These are phyloP conservation scores for Ricinus communis DNA, from an alignment of 345 rosid species.

Conservation along the genomic window DNA sequence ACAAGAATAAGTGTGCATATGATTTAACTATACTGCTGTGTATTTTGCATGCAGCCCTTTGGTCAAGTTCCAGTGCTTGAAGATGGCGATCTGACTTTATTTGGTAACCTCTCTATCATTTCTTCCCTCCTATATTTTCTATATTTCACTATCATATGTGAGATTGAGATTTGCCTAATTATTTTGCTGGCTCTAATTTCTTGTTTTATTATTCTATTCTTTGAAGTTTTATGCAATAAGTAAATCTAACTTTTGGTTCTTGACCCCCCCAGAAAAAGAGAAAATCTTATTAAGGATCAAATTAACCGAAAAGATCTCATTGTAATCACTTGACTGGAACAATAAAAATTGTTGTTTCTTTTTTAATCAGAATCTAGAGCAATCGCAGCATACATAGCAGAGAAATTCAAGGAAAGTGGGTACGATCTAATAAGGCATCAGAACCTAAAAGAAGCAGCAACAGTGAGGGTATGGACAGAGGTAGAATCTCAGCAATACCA, in stretches of 20 bases:
- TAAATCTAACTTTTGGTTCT: too few relatives aligned
- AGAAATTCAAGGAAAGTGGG: constrained; percentile 57
- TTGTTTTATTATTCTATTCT: too few relatives aligned
- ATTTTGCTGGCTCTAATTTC: too few relatives aligned
- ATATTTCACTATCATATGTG: too few relatives aligned
- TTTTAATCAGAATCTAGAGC: constrained; percentile 68
- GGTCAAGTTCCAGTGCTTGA: constrained; percentile 81
- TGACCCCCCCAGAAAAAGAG: too few relatives aligned
- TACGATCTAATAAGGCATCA: constrained; percentile 48
- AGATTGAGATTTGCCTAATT: background rate
- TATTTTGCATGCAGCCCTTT: constrained; percentile 62
- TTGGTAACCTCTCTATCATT: constrained; percentile 41
- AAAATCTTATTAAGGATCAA: too few relatives aligned
- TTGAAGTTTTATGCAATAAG: too few relatives aligned
- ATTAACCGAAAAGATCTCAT: too few relatives aligned
- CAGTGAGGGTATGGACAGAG: constrained; percentile 67
- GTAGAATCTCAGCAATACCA: constrained; percentile 71
- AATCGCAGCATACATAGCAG: constrained; percentile 59
- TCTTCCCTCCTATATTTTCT: too few relatives aligned
- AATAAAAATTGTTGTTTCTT: too few relatives aligned
- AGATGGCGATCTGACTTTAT: constrained; percentile 72
- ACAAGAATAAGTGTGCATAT: background rate
- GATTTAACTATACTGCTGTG: background rate
- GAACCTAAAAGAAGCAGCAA: constrained; percentile 47
- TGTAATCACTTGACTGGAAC: too few relatives aligned